Percentiles rank a stretch among this genome's conserved stretches.
These are phyloP conservation scores for Thermomucor indicae-seudaticae DNA, from an alignment of 371 early-diverging fungal genomes.

Conservation along the genomic window DNA sequence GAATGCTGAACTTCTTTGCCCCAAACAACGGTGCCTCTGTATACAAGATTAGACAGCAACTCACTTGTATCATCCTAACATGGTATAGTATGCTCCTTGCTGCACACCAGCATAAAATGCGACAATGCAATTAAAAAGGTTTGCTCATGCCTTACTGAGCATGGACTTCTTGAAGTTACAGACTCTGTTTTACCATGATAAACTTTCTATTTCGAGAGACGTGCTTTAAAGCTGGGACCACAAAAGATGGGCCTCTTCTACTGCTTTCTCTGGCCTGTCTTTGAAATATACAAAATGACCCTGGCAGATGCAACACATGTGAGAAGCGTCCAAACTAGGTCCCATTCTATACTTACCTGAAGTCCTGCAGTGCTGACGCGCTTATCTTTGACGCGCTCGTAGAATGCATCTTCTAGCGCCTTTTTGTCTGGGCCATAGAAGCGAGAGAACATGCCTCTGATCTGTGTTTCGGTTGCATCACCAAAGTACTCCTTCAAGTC, in stretches of 20 bases:
- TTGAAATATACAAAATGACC: constrained; percentile 94
- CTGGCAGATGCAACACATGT: constrained; percentile 39
- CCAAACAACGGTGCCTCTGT: no score
- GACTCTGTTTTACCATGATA: no score
- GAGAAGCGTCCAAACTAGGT: not conserved
- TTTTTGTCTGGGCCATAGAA: constrained; percentile 70
- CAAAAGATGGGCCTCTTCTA: constrained; percentile 40
- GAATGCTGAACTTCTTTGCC: constrained; percentile 1
- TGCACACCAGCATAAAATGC: no score
- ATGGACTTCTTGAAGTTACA: no score
- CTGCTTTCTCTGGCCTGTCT: constrained; percentile 71
- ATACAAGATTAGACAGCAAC: no score
- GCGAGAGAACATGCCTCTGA: constrained; percentile 78
- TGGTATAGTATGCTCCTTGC: no score
- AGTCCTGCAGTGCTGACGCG: constrained; percentile 79
- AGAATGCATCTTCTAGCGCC: constrained; percentile 69
- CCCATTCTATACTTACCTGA: constrained; percentile 22
- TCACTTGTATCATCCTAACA: no score
- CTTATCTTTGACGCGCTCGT: constrained; percentile 44
- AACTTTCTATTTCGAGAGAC: no score
- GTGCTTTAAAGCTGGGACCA: constrained; percentile 16
- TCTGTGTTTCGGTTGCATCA: constrained; percentile 76
- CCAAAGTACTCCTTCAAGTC: constrained; percentile 92
- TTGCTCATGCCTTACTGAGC: no score
- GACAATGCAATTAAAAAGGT: no score